These are phyloP conservation scores for Lasiodiplodia hormozganensis DNA, from an alignment of 2,329 filamentous ascomycete species.

Conservation along the genomic window DNA sequence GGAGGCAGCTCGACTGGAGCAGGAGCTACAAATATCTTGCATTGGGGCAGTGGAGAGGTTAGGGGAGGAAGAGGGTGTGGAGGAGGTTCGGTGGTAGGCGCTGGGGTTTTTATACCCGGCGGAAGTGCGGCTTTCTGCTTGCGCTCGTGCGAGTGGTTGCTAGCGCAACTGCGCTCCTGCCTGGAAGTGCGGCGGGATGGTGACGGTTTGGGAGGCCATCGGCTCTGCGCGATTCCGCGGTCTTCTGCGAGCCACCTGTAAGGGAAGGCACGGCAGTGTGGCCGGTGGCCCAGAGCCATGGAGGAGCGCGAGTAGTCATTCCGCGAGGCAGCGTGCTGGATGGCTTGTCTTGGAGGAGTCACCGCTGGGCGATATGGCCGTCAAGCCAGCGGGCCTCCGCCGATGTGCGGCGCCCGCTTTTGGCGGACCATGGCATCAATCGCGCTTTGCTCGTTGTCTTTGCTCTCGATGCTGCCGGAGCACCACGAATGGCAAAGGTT, in stretches of 20 bases:
- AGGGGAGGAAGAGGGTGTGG: not conserved
- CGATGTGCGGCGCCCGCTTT: not conserved
- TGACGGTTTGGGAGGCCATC: not conserved
- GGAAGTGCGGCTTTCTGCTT: not conserved
- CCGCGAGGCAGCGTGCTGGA: not conserved
- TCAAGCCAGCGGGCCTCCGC: not conserved
- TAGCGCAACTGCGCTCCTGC: not conserved
- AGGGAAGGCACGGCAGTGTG: not conserved
- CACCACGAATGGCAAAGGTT: no score
- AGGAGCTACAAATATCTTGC: not conserved
- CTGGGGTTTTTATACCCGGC: not conserved
- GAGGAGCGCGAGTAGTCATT: not conserved
- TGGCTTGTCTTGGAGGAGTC: not conserved
- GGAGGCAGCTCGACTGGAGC: no score
- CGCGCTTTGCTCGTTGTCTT: no score
- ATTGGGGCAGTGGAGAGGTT: not conserved
- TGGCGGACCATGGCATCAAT: not conserved
- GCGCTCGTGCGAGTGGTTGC: not conserved
- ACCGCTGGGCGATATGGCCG: not conserved
- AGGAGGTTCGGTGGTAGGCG: not conserved
- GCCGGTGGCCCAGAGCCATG: not conserved
- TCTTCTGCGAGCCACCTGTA: not conserved
- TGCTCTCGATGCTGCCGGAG: no score
- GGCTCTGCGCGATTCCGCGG: not conserved
- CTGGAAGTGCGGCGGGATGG: not conserved